A percentile compares a stretch with the other conserved stretches of the same genome.
Evolutionary conservation across 345 rosid species (phyloP).

Genomic region (Hibiscus tridactylites): DNA sequence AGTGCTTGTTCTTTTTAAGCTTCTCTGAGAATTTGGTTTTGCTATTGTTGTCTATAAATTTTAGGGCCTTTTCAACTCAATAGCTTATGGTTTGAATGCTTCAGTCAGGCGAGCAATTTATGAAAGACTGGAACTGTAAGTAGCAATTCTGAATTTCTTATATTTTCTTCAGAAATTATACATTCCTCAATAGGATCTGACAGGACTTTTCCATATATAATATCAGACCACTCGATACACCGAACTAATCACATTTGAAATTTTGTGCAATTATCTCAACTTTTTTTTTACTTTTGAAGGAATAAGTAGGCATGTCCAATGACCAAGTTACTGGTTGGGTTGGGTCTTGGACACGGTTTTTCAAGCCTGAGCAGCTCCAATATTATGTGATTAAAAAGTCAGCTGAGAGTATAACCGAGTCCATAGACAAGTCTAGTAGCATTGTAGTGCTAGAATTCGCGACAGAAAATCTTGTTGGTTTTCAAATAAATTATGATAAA

Average conservation of each 20-base stretch:
- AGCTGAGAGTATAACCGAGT: not conserved
- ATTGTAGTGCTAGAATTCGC: not conserved
- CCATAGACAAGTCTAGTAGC: not conserved
- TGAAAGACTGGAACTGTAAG: conserved; percentile 89
- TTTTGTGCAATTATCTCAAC: not conserved
- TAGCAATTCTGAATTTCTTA: conserved; percentile 8
- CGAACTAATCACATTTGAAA: not conserved
- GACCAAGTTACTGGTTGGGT: not conserved
- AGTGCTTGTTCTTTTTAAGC: not conserved
- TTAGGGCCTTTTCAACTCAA: conserved; percentile 90
- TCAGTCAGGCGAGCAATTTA: conserved; percentile 75
- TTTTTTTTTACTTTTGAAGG: not conserved
- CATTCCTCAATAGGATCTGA: not conserved
- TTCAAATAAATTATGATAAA: not conserved
- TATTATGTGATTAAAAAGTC: not conserved
- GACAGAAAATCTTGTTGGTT: not conserved
- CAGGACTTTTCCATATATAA: not conserved
- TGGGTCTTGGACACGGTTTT: not conserved
- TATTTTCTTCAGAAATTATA: not conserved
- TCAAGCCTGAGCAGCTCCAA: not conserved
- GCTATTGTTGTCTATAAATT: not conserved
- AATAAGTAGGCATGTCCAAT: not conserved
- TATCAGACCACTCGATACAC: not conserved
- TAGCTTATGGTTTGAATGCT: conserved; percentile 91
- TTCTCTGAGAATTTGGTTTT: not conserved